phyloP scores from a whole-genome alignment of 768 basidiomycete species.

The Xerocomus brunneocitrinus region DNA sequence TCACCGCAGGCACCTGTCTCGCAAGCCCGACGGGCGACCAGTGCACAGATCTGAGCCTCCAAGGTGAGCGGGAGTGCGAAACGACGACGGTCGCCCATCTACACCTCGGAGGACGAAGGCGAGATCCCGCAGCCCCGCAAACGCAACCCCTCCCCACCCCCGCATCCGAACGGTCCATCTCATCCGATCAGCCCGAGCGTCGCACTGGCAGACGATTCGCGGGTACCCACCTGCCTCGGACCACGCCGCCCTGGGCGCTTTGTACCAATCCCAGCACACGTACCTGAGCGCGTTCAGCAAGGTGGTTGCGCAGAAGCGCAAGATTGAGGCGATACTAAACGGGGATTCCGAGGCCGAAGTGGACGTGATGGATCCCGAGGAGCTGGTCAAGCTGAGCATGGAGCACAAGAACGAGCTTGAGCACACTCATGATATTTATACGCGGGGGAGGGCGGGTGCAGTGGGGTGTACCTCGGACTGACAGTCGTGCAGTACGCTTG shows the following conservation, averaged over 20 bases:
- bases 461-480: constrained; percentile 12
- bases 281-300: constrained; percentile 47
- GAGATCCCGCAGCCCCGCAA: constrained; percentile 32
- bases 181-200: constrained; percentile 18
- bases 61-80: constrained; percentile 29
- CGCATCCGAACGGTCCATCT: constrained; percentile 21
- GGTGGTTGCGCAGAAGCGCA: constrained; percentile 46
- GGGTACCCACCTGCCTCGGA: constrained; percentile 40
- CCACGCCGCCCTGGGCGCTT: constrained; percentile 46
- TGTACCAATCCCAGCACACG: constrained; percentile 49
- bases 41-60: constrained; percentile 17
- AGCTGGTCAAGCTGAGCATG: constrained; percentile 10
- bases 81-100: constrained; percentile 56
- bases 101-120: constrained; percentile 62
- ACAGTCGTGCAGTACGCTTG: background rate
- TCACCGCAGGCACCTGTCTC: constrained; percentile 15
- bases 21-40: constrained; percentile 12
- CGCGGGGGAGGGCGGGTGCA: constrained; percentile 11
- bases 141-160: constrained; percentile 26
- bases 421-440: constrained; percentile 41
- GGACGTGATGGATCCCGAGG: constrained; percentile 52
- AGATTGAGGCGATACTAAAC: constrained; percentile 49
- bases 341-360: constrained; percentile 53
- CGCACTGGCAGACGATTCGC: constrained; percentile 28
- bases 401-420: constrained; percentile 39